These are phyloP conservation scores for Aspergillus calidoustus DNA, from an alignment of 2,329 filamentous ascomycete species.

Conservation along the genomic window DNA sequence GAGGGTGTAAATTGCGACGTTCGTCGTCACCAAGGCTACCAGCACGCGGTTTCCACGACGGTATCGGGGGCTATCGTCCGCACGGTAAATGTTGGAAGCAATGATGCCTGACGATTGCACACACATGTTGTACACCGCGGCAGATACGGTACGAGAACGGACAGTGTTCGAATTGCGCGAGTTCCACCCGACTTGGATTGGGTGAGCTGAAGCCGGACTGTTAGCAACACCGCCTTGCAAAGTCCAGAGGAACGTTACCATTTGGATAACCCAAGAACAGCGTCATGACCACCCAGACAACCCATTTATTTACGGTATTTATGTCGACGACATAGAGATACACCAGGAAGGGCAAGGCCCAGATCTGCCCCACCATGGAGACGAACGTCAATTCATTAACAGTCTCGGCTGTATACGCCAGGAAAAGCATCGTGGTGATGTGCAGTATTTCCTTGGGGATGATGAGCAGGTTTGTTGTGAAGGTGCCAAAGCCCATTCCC, in stretches of 20 bases:
- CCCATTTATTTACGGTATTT: constrained; percentile 54
- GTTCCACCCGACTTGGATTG: constrained; percentile 52
- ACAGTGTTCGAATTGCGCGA: constrained; percentile 47
- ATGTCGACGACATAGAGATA: constrained; percentile 54
- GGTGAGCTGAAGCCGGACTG: constrained; percentile 49
- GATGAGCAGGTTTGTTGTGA: constrained; percentile 66
- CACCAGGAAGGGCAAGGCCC: constrained; percentile 58
- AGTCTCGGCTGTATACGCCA: constrained; percentile 39
- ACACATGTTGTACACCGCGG: constrained; percentile 47
- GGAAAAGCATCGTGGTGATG: constrained; percentile 21
- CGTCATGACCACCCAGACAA: constrained; percentile 56
- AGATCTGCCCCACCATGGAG: constrained; percentile 57
- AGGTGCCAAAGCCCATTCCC: constrained; percentile 61
- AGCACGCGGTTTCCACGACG: constrained; percentile 46
- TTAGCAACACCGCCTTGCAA: not conserved
- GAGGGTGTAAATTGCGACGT: constrained; percentile 52
- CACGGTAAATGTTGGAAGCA: constrained; percentile 40
- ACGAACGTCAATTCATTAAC: constrained; percentile 57
- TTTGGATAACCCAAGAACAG: constrained; percentile 59
- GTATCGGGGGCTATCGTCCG: constrained; percentile 14
- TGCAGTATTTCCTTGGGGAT: constrained; percentile 51
- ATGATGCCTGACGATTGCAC: constrained; percentile 43
- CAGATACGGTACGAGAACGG: constrained; percentile 42
- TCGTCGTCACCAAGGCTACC: constrained; percentile 54
- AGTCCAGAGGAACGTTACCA: constrained; percentile 21